Evolutionary conservation across 176 grass and related monocot genomes (phyloP).

Genomic region (Metroxylon sagu): DNA sequence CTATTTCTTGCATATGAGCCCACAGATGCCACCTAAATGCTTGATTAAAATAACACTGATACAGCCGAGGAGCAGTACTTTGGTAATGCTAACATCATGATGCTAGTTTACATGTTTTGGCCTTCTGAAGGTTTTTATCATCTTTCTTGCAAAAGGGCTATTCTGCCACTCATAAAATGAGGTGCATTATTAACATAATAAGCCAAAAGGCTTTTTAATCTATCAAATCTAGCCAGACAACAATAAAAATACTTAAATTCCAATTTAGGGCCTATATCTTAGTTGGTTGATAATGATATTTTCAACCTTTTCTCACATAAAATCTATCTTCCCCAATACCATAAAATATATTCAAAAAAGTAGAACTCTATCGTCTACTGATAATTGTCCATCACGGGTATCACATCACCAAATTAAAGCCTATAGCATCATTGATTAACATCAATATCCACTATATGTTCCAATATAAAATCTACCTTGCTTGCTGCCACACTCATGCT

Average conservation of each 20-base stretch:
- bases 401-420: background rate
- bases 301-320: too few relatives aligned
- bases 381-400: too few relatives aligned
- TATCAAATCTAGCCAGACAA: background rate
- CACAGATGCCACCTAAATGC: too few relatives aligned
- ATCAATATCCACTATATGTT: too few relatives aligned
- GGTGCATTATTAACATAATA: too few relatives aligned
- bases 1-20: too few relatives aligned
- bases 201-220: too few relatives aligned
- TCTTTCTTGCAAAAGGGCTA: background rate
- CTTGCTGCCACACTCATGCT: too few relatives aligned
- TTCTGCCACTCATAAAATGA: background rate
- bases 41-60: background rate
- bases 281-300: background rate
- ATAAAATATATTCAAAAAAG: too few relatives aligned
- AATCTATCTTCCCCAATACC: too few relatives aligned
- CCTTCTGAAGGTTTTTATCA: background rate
- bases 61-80: background rate
- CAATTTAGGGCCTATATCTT: background rate
- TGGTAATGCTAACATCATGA: background rate
- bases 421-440: background rate
- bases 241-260: background rate
- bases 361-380: too few relatives aligned
- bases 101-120: background rate
- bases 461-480: too few relatives aligned